Conservation (phyloP, 2,329 filamentous ascomycete genomes). For the Cytospora mali region DNA sequence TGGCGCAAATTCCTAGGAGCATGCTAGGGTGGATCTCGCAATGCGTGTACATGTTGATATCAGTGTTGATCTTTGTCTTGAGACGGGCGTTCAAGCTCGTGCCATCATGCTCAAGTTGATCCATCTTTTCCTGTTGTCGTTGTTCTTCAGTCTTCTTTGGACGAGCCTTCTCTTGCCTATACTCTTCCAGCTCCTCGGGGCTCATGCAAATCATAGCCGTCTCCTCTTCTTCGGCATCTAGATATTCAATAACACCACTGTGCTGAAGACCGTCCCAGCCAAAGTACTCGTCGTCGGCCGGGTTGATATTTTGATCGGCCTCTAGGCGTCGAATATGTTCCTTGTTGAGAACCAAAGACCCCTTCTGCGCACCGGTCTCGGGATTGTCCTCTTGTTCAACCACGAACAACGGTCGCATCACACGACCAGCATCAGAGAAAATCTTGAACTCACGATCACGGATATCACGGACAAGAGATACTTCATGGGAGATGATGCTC, state of each 20-base stretch:
- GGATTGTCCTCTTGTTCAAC: slow-evolving; percentile 84
- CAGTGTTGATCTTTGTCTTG: slow-evolving; percentile 83
- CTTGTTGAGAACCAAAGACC: slow-evolving; percentile 80
- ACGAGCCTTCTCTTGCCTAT: slow-evolving; percentile 64
- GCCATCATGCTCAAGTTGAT: slow-evolving; percentile 62
- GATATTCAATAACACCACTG: slow-evolving; percentile 87
- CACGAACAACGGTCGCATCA: slow-evolving; percentile 91
- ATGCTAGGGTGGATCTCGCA: slow-evolving; percentile 99
- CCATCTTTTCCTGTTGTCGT: slow-evolving; percentile 68
- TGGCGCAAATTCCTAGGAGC: slow-evolving; percentile 97
- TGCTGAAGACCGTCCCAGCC: slow-evolving; percentile 88
- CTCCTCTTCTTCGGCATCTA: slow-evolving; percentile 98
- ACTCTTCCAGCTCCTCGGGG: slow-evolving; percentile 87
- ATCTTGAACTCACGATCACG: slow-evolving; percentile 98
- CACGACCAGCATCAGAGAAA: slow-evolving; percentile 93
- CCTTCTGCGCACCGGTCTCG: slow-evolving; percentile 61
- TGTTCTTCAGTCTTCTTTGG: slow-evolving; percentile 77
- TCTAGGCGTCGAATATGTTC: slow-evolving; percentile 78
- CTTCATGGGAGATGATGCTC: slow-evolving; percentile 85
- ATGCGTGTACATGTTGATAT: slow-evolving; percentile 92
- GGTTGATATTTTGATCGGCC: slow-evolving; percentile 67
- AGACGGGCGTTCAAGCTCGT: slow-evolving; percentile 81
- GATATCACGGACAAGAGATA: slow-evolving; percentile 93
- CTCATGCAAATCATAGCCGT: slow-evolving; percentile 99
- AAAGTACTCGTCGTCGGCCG: slow-evolving; percentile 65